These are phyloP conservation scores for Flaveria floridana DNA, from an alignment of 140 eudicot genomes.

Conservation along the genomic window DNA sequence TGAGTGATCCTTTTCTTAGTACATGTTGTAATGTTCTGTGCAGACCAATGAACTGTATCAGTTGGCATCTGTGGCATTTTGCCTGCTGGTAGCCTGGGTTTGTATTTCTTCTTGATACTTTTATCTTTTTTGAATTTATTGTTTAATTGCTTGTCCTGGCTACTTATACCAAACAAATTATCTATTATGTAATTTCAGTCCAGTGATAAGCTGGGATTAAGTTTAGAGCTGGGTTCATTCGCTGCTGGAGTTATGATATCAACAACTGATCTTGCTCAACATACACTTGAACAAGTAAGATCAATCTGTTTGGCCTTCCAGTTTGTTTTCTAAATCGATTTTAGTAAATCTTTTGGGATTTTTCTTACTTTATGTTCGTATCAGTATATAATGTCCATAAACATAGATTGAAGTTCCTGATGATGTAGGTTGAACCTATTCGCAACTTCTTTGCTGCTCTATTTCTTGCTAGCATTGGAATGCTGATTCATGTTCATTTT, in stretches of 20 bases:
- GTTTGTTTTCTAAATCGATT: neutral
- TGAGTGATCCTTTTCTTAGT: neutral
- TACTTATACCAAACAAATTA: constrained; percentile 14
- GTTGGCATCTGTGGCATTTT: constrained; percentile 92
- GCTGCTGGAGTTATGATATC: constrained; percentile 99
- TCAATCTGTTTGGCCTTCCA: constrained; percentile 18
- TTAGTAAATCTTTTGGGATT: neutral
- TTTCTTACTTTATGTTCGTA: neutral
- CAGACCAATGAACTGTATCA: constrained; percentile 99
- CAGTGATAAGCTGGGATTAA: constrained; percentile 95
- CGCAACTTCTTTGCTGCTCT: constrained; percentile 98
- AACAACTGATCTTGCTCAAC: constrained; percentile 97
- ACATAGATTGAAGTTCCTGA: constrained; percentile 18
- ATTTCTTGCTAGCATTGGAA: constrained; percentile 97
- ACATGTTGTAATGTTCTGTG: constrained; percentile 22
- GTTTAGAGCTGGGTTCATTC: constrained; percentile 94
- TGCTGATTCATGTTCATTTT: constrained; percentile 97
- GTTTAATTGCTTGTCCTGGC: neutral
- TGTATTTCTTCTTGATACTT: constrained; percentile 35
- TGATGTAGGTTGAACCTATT: constrained; percentile 89
- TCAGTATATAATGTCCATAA: constrained; percentile 18
- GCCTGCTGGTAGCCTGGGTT: constrained; percentile 98
- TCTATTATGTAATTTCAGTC: constrained; percentile 57
- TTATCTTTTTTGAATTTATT: neutral
- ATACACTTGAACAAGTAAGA: constrained; percentile 95